A percentile compares a stretch with the other conserved stretches of the same genome.
phyloP scores from a whole-genome alignment of 345 rosid species.

The Reutealis trisperma region DNA sequence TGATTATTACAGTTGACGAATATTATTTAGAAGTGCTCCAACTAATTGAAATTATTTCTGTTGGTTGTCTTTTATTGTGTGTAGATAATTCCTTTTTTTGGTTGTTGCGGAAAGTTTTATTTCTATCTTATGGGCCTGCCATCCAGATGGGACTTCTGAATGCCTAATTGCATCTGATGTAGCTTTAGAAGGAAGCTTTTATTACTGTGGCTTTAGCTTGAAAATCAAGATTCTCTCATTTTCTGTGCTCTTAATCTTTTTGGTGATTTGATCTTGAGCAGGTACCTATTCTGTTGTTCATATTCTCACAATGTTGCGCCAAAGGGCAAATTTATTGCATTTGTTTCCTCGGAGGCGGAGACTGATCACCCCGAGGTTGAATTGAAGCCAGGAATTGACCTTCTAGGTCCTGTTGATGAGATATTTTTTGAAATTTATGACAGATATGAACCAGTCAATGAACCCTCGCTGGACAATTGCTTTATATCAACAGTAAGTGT shows the following conservation, averaged over 20 bases:
- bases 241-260: neutral
- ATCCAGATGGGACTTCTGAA: neutral
- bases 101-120: neutral
- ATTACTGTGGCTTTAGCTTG: neutral
- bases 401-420: constrained; percentile 83
- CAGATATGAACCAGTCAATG: constrained; percentile 81
- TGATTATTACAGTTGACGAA: no score
- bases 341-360: constrained; percentile 93
- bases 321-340: constrained; percentile 88
- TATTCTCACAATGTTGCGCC: constrained; percentile 95
- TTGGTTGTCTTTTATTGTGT: neutral
- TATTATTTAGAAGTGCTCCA: neutral
- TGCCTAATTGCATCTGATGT: neutral
- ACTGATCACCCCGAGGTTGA: constrained; percentile 75
- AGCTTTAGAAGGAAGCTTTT: neutral
- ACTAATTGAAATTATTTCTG: neutral
- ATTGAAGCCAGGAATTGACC: constrained; percentile 80
- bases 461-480: constrained; percentile 83
- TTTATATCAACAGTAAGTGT: constrained; percentile 79
- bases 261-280: constrained; percentile 26
- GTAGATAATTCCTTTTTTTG: neutral
- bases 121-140: neutral
- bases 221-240: neutral
- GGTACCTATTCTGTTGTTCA: constrained; percentile 97
- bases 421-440: constrained; percentile 78